These are phyloP conservation scores for Paxillus rubicundulus DNA, from an alignment of 768 basidiomycete species.

Conservation along the genomic window DNA sequence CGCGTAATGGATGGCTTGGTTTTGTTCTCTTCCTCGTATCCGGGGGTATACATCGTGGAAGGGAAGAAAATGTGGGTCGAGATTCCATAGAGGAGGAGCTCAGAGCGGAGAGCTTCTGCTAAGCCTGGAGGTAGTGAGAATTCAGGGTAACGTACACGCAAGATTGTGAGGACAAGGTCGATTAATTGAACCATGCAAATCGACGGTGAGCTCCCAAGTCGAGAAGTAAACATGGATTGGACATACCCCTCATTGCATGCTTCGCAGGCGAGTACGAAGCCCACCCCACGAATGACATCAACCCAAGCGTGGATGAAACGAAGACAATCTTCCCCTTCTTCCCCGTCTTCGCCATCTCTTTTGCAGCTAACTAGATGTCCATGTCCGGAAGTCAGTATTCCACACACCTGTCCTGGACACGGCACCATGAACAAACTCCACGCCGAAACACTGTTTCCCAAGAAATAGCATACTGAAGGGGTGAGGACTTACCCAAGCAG, in stretches of 20 bases:
- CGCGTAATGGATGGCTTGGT: slow-evolving; percentile 73
- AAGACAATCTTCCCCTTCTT: slow-evolving; percentile 71
- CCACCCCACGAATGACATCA: slow-evolving; percentile 76
- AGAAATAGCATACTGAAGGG: background rate
- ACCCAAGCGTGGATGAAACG: slow-evolving; percentile 70
- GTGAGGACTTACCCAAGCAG: slow-evolving; percentile 38
- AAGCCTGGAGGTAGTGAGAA: slow-evolving; percentile 50
- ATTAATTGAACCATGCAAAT: too few relatives aligned
- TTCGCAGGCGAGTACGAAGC: slow-evolving; percentile 81
- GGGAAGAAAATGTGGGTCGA: slow-evolving; percentile 82
- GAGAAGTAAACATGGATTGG: background rate
- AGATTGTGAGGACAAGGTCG: background rate
- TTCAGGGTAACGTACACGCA: background rate
- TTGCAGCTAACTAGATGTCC: slow-evolving; percentile 55
- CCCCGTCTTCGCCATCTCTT: slow-evolving; percentile 57
- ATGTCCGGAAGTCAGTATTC: background rate
- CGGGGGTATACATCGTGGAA: slow-evolving; percentile 74
- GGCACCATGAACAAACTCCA: background rate
- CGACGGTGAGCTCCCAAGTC: too few relatives aligned
- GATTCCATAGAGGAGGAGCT: slow-evolving; percentile 75
- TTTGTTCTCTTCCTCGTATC: slow-evolving; percentile 72
- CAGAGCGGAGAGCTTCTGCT: slow-evolving; percentile 78
- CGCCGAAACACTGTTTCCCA: background rate
- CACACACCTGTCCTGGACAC: background rate
- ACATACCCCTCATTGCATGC: slow-evolving; percentile 76